Evolutionary conservation across 306 rosid species (phyloP).

Genomic region (Delonix regia): DNA sequence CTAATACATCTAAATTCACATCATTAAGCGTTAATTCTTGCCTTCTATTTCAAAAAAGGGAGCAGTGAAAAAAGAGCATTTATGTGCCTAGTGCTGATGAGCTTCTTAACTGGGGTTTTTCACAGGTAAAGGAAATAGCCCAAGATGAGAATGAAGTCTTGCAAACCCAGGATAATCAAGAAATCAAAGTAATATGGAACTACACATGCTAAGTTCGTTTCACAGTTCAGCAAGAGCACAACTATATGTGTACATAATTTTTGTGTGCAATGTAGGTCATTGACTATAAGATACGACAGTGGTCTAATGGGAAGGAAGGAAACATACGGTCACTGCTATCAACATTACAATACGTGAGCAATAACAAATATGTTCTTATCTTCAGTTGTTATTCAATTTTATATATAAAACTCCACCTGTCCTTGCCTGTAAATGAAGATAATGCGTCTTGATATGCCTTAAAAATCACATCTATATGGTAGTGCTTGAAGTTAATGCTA

Average conservation of each 20-base stretch:
- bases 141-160: conserved; percentile 55
- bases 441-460: conserved; percentile 27
- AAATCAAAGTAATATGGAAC: conserved; percentile 60
- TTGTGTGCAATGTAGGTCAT: conserved; percentile 57
- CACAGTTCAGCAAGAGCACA: conserved; percentile 5
- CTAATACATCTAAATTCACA: conserved; percentile 12
- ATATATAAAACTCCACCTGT: conserved; percentile 26
- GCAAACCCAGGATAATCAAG: conserved; percentile 44
- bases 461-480: conserved; percentile 15
- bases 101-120: conserved; percentile 32
- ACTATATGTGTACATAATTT: conserved; percentile 16
- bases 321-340: conserved; percentile 91
- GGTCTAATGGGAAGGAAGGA: conserved; percentile 94
- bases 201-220: conserved; percentile 25
- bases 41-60: not conserved
- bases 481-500: conserved; percentile 24
- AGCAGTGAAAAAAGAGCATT: not conserved
- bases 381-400: conserved; percentile 9
- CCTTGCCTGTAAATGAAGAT: conserved; percentile 30
- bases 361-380: conserved; percentile 2
- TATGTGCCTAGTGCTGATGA: conserved; percentile 35
- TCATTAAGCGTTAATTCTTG: not conserved
- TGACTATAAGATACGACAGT: conserved; percentile 73
- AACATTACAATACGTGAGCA: conserved; percentile 82
- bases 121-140: conserved; percentile 67